Base-by-base conservation (phyloP, 192 early-diverging fungal genomes). In the Podila horticola region DNA sequence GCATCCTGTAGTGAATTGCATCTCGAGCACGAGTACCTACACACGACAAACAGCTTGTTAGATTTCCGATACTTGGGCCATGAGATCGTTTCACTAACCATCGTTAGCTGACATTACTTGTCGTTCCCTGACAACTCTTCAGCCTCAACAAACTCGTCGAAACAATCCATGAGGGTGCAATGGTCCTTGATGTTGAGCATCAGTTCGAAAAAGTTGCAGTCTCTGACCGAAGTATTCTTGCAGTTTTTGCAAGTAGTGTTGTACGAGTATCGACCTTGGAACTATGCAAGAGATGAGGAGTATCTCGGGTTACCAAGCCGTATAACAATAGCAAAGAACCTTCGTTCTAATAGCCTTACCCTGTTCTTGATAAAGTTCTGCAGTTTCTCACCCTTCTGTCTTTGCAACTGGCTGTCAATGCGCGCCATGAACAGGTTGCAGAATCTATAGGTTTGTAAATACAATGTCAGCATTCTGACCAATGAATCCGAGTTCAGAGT, bases 1-100 rank as follows among this genome's bases (percentile, higher is more conserved):
- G 84, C 84, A 52, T 84, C 72, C 58, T 83, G 82, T 6, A 83
- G 28, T n/a, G 82, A 83, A 4, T 50, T 34, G 34, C 82, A 83
- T 20, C 5, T 52, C 0, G 64, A 69, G 58, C 82, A 83, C 10
- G 59, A 67, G 28, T 83, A 83, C 34, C 74, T 83, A 58, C 34
- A 9, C 13, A 19, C 19, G 20, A 12, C 20, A 17, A 8, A 13
- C 5, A 62, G 30, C 22, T 17, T 15, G 8, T 15, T 13, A 9
- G 41, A 17, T 17, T 45, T 45, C 41, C 41, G 13, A 4, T 17
- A 45, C 41, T 17, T 45, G 0, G 12, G 15, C 12, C 11, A 45
- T 45, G 41, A 12, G 15, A 17, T 45, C 41, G 41, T 3, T 60
- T 69, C 34, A 15, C 15, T 17, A 15, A 13, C 41, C 41, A 45